A percentile compares a stretch with the other conserved stretches of the same genome.
Conservation (phyloP, 73 alveolate species). For the Blepharisma stoltei region DNA sequence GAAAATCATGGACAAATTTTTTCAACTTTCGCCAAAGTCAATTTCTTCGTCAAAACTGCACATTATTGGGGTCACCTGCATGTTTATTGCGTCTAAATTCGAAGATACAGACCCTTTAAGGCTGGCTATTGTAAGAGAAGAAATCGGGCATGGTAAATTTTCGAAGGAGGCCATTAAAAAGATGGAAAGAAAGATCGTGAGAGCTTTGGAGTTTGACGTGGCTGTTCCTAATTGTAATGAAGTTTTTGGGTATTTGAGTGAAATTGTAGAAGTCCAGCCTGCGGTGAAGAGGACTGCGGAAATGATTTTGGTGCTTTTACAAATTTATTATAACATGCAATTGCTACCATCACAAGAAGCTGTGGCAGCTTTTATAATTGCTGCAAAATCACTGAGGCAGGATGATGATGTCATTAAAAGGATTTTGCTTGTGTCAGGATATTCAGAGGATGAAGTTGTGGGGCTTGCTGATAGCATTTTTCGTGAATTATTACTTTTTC, state of each 20-base stretch:
- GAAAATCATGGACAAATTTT: slow-evolving; percentile 60
- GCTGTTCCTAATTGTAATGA: slow-evolving; percentile 53
- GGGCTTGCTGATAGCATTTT: no score
- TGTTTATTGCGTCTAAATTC: slow-evolving; percentile 85
- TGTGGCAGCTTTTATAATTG: no score
- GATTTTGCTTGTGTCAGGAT: no score
- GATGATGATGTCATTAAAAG: no score
- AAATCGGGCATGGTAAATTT: slow-evolving; percentile 83
- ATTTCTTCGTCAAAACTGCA: slow-evolving; percentile 66
- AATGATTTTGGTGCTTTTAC: no score
- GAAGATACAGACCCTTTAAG: slow-evolving; percentile 87
- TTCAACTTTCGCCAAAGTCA: slow-evolving; percentile 30
- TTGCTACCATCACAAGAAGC: no score
- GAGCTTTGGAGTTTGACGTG: slow-evolving; percentile 56
- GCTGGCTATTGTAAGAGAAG: slow-evolving; percentile 75
- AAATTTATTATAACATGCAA: no score
- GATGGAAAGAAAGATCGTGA: slow-evolving; percentile 71
- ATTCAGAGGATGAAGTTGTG: no score
- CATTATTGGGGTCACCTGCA: slow-evolving; percentile 80
- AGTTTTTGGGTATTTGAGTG: neutral
- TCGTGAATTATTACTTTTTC: no score
- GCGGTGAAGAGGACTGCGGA: no score
- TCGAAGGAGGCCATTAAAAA: slow-evolving; percentile 59
- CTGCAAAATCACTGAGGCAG: no score
- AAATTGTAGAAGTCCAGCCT: no score